Conservation (phyloP, 192 early-diverging fungal genomes). For the Globomyces pollinis-pini region DNA sequence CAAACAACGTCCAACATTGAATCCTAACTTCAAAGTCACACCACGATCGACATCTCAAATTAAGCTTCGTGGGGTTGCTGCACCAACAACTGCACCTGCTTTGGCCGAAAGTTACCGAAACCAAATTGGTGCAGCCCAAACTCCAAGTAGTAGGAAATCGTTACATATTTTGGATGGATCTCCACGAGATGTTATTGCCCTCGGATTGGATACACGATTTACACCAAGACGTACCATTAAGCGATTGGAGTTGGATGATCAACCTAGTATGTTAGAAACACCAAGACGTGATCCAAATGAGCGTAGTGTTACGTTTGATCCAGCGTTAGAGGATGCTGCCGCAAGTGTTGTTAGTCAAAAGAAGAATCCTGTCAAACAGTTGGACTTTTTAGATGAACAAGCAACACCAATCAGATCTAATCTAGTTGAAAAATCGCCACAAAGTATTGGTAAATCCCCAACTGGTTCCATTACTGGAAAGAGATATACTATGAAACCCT, state of each 20-base stretch:
- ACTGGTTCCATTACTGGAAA: not conserved
- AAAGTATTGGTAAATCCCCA: not conserved
- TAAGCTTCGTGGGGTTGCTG: slow-evolving; percentile 66
- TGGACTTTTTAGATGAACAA: not conserved
- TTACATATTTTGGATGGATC: slow-evolving; percentile 26
- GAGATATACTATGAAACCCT: slow-evolving; percentile 70
- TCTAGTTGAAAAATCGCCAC: not conserved
- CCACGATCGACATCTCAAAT: slow-evolving; percentile 65
- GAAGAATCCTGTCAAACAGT: not conserved
- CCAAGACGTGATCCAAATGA: slow-evolving; percentile 6
- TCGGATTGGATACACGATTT: slow-evolving; percentile 58
- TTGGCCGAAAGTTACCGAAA: slow-evolving; percentile 19
- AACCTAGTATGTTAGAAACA: slow-evolving; percentile 13
- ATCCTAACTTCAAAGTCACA: slow-evolving; percentile 63
- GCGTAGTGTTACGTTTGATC: slow-evolving; percentile 21
- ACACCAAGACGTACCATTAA: slow-evolving; percentile 65
- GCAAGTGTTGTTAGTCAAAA: too few relatives aligned
- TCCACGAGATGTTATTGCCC: slow-evolving; percentile 15
- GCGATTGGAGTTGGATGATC: slow-evolving; percentile 56
- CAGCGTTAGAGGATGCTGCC: slow-evolving; percentile 20
- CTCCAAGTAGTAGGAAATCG: slow-evolving; percentile 4
- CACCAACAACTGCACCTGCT: slow-evolving; percentile 27
- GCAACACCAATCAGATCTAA: not conserved
- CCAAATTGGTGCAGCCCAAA: slow-evolving; percentile 5
- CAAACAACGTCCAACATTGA: slow-evolving; percentile 62